Evolutionary conservation across 2,329 filamentous ascomycete genomes (phyloP), one percentile per base, ranked within the genome.

Genomic region (Blastomyces emzantsi): DNA sequence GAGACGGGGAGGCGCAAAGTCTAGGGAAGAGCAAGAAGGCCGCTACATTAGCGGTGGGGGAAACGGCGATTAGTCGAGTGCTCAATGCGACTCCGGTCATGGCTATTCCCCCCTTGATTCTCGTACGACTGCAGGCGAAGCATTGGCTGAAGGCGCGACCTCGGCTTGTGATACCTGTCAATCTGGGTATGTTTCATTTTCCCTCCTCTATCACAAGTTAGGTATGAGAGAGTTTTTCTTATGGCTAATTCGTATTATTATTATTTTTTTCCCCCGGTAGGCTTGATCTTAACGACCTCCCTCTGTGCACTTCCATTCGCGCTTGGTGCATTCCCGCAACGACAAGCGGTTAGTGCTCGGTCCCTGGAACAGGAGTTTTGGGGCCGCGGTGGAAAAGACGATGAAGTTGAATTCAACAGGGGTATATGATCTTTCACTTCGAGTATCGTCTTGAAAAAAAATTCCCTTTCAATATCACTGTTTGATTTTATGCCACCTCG

Each of bases 31-130:
- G 88, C 74, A 89, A 88, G 74, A 91, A 88, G 74, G 94, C 94
- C 1, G 94, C 94, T 13, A 90, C 87, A 36, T 77, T 97, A 25
- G 94, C 94, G 13, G 94, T 99, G 1, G 89, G 87, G 65, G 93
- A 99, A 81, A 99, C 94, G 58, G 94, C 94, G 2, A 80, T 95
- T 56, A 94, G 90, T 69, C 86, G 94, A 65, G 92, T 97, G 65
- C 82, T 97, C 71, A 99, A 97, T 77, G 90, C 91, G 65, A 95
- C 90, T 15, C 94, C 94, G 13, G 94, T 99, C 79, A 99, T 99
- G 94, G 92, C 96, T 17, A 81, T 99, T 56, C 94, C 94, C 52
- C 91, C 94, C 28, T 80, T 99, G 73, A 79, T 95, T 30, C 83
- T 99, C 62, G 89, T 97, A 61, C 83, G 87, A 69, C 80, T 99